Evolutionary conservation across 306 rosid genomes (phyloP).

Genomic region (Pterocarpus macrocarpus): DNA sequence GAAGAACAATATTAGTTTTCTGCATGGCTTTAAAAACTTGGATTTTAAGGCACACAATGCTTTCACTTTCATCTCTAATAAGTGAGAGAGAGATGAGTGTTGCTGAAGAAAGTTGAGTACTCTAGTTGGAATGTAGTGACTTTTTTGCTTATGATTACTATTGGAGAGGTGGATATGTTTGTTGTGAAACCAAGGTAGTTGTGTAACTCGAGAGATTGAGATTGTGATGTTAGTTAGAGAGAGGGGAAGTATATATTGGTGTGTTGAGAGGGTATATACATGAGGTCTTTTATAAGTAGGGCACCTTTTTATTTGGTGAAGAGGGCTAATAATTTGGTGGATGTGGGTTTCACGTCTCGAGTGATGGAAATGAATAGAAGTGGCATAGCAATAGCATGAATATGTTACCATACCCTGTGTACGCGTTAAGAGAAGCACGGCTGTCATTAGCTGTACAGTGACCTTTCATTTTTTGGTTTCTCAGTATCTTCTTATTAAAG

Average conservation of each 20-base stretch:
- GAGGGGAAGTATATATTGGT: slow-evolving; percentile 37
- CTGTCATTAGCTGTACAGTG: slow-evolving; percentile 41
- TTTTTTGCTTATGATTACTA: slow-evolving; percentile 37
- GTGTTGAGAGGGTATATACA: slow-evolving; percentile 10
- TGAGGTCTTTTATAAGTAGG: slow-evolving; percentile 39
- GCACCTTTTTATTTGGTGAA: background rate
- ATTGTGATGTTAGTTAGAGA: slow-evolving; percentile 43
- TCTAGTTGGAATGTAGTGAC: slow-evolving; percentile 30
- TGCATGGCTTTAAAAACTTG: slow-evolving; percentile 82
- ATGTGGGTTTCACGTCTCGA: slow-evolving; percentile 56
- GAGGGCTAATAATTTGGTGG: slow-evolving; percentile 33
- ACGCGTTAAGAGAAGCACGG: slow-evolving; percentile 44
- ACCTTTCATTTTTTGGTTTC: no score
- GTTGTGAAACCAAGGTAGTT: slow-evolving; percentile 54
- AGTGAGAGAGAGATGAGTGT: slow-evolving; percentile 55
- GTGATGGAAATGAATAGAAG: slow-evolving; percentile 39
- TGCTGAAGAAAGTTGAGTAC: slow-evolving; percentile 56
- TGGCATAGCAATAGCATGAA: slow-evolving; percentile 41
- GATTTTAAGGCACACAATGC: slow-evolving; percentile 72
- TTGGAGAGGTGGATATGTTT: slow-evolving; percentile 37
- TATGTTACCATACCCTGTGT: background rate
- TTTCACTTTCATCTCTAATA: slow-evolving; percentile 69
- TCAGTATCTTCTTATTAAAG: no score
- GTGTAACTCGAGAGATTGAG: slow-evolving; percentile 37
- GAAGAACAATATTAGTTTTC: slow-evolving; percentile 58